phyloP scores from a whole-genome alignment of 768 basidiomycete genomes.

The Termitomyces sp. region DNA sequence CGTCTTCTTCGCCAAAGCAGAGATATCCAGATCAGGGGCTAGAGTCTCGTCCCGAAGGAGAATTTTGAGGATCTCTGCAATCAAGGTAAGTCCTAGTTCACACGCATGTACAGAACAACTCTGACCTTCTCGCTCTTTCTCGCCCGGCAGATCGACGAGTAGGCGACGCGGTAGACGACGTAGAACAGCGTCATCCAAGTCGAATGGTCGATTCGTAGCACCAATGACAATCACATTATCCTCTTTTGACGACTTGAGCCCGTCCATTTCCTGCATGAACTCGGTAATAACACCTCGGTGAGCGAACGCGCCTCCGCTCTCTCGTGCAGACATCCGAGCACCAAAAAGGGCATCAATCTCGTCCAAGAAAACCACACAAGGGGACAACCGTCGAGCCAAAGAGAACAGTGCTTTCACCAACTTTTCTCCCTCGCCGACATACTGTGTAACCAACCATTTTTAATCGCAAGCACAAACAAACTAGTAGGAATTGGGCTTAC shows the following conservation, averaged over 20 bases:
- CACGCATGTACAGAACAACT: not conserved
- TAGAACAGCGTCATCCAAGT: slow-evolving; percentile 87
- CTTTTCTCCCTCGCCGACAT: slow-evolving; percentile 87
- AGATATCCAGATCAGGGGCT: slow-evolving; percentile 56
- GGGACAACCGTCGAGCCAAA: slow-evolving; percentile 78
- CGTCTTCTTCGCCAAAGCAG: slow-evolving; percentile 60
- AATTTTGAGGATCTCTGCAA: slow-evolving; percentile 80
- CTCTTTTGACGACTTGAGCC: slow-evolving; percentile 72
- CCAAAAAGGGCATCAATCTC: slow-evolving; percentile 93
- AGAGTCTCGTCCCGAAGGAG: slow-evolving; percentile 77
- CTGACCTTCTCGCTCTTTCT: slow-evolving; percentile 79
- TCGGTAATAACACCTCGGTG: slow-evolving; percentile 88
- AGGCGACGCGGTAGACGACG: slow-evolving; percentile 83
- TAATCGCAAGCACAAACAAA: not conserved
- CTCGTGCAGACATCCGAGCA: slow-evolving; percentile 70
- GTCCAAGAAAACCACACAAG: slow-evolving; percentile 92
- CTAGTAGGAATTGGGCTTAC: slow-evolving; percentile 30
- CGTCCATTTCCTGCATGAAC: slow-evolving; percentile 98
- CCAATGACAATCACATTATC: slow-evolving; percentile 88
- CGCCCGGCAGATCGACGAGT: slow-evolving; percentile 84
- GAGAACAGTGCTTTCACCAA: slow-evolving; percentile 86
- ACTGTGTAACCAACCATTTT: slow-evolving; percentile 33
- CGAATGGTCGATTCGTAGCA: slow-evolving; percentile 89
- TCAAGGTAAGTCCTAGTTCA: slow-evolving; percentile 1
- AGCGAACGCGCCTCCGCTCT: slow-evolving; percentile 74